Conservation (phyloP, 306 rosid species). For the Lithocarpus polystachyus region DNA sequence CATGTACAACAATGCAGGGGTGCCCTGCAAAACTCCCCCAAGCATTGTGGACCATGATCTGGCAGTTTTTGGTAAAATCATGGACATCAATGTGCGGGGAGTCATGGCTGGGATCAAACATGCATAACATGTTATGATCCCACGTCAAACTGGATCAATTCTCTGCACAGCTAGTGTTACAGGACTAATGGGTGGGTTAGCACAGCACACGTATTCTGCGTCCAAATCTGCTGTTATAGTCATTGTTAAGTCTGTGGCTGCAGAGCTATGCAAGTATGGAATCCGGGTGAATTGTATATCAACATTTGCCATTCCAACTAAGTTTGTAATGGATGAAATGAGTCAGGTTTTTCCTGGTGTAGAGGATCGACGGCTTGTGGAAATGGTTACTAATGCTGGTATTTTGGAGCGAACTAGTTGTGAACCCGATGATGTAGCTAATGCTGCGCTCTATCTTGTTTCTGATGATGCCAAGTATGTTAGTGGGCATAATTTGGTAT, state of each 20-base stretch:
- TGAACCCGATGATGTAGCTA: conserved; percentile 69
- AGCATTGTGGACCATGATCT: too few species aligned
- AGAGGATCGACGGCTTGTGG: conserved; percentile 31
- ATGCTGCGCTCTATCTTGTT: conserved; percentile 83
- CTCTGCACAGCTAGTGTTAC: conserved; percentile 83
- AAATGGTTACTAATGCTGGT: conserved; percentile 47
- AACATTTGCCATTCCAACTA: conserved; percentile 71
- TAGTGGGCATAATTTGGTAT: conserved; percentile 76
- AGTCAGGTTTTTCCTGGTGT: conserved; percentile 38
- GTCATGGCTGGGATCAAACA: too few species aligned
- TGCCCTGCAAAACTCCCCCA: too few species aligned
- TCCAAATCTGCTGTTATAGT: conserved; percentile 76
- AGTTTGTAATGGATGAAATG: conserved; percentile 56
- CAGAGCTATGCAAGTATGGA: conserved; percentile 66
- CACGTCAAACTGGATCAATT: conserved; percentile 55
- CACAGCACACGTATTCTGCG: conserved; percentile 69
- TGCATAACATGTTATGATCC: too few species aligned
- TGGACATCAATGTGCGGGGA: too few species aligned
- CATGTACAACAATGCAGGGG: too few species aligned
- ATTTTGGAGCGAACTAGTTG: conserved; percentile 54
- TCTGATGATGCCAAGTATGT: conserved; percentile 78
- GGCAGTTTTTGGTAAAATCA: too few species aligned
- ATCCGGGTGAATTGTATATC: conserved; percentile 73
- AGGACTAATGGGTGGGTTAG: conserved; percentile 68
- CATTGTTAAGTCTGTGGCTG: conserved; percentile 58